Evolutionary conservation across 441 rosid species (phyloP), one percentile per base, ranked within the genome.

Genomic region (Theobroma grandiflorum): DNA sequence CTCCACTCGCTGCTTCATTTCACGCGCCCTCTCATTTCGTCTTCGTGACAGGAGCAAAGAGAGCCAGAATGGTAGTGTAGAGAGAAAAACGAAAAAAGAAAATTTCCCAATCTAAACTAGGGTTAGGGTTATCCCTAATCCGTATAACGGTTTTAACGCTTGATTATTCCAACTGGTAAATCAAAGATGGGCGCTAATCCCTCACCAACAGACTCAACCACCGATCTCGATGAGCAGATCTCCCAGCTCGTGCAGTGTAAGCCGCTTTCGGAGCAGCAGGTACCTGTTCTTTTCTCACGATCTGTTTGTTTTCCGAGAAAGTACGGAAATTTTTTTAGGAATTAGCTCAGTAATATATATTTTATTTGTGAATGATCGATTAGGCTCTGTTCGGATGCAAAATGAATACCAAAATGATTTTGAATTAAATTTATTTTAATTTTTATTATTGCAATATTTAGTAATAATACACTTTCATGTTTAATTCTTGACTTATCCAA

Each of bases 221-320:
- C 81, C 71, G 90, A 89, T 79, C 88, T 91, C 22, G 93, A 91
- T 79, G 93, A 91, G 75, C 95, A 91, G 92, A 90, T 91, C 91
- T 84, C 90, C 53, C 93, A 91, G 89, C 95, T 91, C 59, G 90
- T 87, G 93, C 95, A 91, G 90, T 91, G 95, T 90, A 91, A 90
- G 84, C 95, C 95, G 3, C 89, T 91, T 61, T 88, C 95, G 16
- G 95, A 91, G 80, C 91, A 86, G 71, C 91, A 91, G 95, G 93
- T 89, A 33, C 76, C 20, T 49, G 6, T 31, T 65, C 38, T 77
- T 61, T 8, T 73, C 47, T 37, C 9, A 4, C 18, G 57, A 42
- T 37, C 53, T 62, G 49, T 16, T 74, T 78, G 33, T 71, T 67
- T 76, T 8, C 59, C 5, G 0, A 31, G n/a, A 50, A 50, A 49